Conservation (phyloP, 257 asterid genomes). For the Solanum neorickii region DNA sequence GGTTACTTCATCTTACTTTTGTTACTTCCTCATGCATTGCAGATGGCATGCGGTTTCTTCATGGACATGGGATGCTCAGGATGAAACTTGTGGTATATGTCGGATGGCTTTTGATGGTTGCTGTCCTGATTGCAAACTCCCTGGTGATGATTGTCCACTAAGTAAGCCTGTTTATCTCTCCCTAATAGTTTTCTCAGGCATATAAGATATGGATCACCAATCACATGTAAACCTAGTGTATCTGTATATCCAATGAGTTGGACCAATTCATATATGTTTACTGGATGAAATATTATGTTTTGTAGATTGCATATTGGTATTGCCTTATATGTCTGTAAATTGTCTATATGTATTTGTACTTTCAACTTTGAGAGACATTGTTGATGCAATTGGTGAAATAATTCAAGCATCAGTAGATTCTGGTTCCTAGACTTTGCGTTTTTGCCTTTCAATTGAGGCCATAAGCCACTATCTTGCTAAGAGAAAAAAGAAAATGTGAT, state of each 20-base stretch:
- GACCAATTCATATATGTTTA: background rate
- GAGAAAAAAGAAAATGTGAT: background rate
- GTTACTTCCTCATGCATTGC: background rate
- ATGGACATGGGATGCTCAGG: slow-evolving; percentile 99
- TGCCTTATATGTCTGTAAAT: background rate
- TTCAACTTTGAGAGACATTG: background rate
- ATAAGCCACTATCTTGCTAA: background rate
- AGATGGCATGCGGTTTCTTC: slow-evolving; percentile 90
- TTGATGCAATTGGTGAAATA: background rate
- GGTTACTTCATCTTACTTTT: background rate
- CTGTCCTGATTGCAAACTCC: slow-evolving; percentile 85
- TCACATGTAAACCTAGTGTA: background rate
- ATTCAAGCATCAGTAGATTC: background rate
- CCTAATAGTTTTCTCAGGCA: background rate
- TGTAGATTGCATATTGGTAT: background rate
- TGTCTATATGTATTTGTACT: background rate
- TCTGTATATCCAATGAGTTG: background rate
- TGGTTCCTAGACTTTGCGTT: background rate
- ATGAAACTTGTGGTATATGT: slow-evolving; percentile 89
- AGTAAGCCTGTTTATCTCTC: slow-evolving; percentile 28
- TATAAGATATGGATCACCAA: background rate
- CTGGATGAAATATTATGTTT: background rate
- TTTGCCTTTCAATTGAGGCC: background rate
- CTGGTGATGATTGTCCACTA: slow-evolving; percentile 87
- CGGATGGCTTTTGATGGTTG: slow-evolving; percentile 91